Evolutionary conservation across 805 yeast species (phyloP).

Genomic region (Yamadazyma endophytica): DNA sequence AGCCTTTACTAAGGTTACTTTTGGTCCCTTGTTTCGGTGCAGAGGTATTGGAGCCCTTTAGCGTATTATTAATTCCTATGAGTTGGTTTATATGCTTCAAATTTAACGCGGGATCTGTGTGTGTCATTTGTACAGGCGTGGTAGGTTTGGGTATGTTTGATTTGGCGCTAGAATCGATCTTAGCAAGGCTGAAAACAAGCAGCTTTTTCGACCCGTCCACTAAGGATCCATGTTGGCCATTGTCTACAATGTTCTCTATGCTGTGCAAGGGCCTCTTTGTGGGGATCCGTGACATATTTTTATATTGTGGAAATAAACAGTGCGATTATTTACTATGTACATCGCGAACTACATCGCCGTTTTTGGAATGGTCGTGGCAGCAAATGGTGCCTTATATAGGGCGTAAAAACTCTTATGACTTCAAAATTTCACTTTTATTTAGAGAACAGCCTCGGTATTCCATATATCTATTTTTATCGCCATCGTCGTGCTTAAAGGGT

Average conservation of each 20-base stretch:
- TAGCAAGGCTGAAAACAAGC: background rate
- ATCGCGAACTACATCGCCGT: too few species aligned
- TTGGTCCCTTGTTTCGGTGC: conserved; percentile 1
- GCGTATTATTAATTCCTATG: conserved; percentile 10
- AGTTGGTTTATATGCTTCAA: conserved; percentile 14
- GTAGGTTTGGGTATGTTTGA: conserved; percentile 1
- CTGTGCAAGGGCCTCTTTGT: conserved; percentile 5
- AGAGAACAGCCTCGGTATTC: conserved; percentile 9
- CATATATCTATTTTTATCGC: background rate
- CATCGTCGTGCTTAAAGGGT: too few species aligned
- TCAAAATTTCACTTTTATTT: conserved; percentile 1
- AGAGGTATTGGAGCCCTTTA: background rate
- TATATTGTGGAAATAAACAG: too few species aligned
- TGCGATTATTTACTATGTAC: too few species aligned
- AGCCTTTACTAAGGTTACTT: background rate
- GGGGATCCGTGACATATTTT: conserved; percentile 5
- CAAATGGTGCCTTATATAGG: too few species aligned
- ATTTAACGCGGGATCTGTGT: conserved; percentile 8
- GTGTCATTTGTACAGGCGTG: conserved; percentile 1
- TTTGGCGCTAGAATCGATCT: conserved; percentile 1
- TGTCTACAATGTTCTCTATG: conserved; percentile 4
- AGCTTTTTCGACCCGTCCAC: too few species aligned
- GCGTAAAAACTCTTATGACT: too few species aligned
- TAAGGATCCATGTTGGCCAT: background rate
- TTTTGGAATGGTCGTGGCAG: too few species aligned